A percentile compares a stretch with the other conserved stretches of the same genome.
Conservation (phyloP, 2,329 filamentous ascomycete genomes). For the Daldinia sp. region DNA sequence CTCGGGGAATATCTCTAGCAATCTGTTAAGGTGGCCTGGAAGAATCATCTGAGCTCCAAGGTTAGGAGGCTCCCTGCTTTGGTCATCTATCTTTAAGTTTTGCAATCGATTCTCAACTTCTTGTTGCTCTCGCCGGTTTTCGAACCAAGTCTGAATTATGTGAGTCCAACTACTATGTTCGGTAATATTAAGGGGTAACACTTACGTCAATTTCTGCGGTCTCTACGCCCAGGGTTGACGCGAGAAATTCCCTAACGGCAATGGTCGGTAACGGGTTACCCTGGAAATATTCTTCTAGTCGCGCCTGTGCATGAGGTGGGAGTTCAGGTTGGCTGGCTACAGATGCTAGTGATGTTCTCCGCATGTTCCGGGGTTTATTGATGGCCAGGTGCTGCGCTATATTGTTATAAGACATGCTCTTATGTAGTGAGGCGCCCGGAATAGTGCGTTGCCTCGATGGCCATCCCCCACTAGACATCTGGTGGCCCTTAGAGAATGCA, state of each 20-base stretch:
- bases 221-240: slow-evolving; percentile 66
- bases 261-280: slow-evolving; percentile 62
- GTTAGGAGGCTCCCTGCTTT: slow-evolving; percentile 46
- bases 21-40: slow-evolving; percentile 62
- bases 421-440: slow-evolving; percentile 33
- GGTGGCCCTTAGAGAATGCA: slow-evolving; percentile 12
- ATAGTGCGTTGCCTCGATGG: slow-evolving; percentile 38
- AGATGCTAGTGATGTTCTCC: slow-evolving; percentile 55
- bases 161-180: slow-evolving; percentile 36
- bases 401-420: slow-evolving; percentile 44
- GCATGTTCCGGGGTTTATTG: slow-evolving; percentile 59
- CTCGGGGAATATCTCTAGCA: slow-evolving; percentile 63
- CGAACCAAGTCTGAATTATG: slow-evolving; percentile 61
- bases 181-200: slow-evolving; percentile 12
- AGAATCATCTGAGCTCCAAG: slow-evolving; percentile 62
- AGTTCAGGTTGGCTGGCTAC: slow-evolving; percentile 60
- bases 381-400: slow-evolving; percentile 59
- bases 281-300: slow-evolving; percentile 67
- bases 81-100: slow-evolving; percentile 57
- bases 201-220: slow-evolving; percentile 62
- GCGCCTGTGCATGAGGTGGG: slow-evolving; percentile 61
- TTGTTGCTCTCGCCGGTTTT: slow-evolving; percentile 64
- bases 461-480: slow-evolving; percentile 16
- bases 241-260: slow-evolving; percentile 64
- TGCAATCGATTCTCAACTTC: slow-evolving; percentile 60